phyloP scores from a whole-genome alignment of 2,329 filamentous ascomycete genomes.

The Scedosporium aurantiacum region DNA sequence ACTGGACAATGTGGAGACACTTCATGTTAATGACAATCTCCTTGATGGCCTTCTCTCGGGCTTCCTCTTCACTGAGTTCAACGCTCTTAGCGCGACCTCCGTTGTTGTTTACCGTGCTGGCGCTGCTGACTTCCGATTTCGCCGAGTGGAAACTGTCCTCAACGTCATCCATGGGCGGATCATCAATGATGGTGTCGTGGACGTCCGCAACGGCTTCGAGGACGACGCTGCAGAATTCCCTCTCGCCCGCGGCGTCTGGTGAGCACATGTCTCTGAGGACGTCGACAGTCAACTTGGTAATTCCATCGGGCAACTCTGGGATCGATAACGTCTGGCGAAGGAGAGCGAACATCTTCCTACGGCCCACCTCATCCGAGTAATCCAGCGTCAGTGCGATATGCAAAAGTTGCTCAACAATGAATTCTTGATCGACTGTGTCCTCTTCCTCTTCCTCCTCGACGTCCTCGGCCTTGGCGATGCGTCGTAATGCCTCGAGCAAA shows the following conservation, averaged over 20 bases:
- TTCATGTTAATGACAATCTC: constrained; percentile 98
- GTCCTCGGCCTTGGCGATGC: constrained; percentile 41
- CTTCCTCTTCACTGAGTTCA: constrained; percentile 51
- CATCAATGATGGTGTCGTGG: constrained; percentile 80
- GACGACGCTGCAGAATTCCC: constrained; percentile 74
- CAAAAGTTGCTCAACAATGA: constrained; percentile 88
- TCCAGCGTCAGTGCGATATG: constrained; percentile 87
- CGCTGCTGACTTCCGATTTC: constrained; percentile 67
- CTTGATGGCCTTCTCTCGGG: constrained; percentile 64
- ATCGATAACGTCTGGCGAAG: constrained; percentile 77
- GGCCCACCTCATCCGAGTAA: constrained; percentile 93
- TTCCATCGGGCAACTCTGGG: constrained; percentile 80
- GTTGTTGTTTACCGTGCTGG: constrained; percentile 41
- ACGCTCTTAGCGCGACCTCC: constrained; percentile 28
- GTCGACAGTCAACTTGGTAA: constrained; percentile 78
- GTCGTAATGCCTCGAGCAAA: constrained; percentile 52
- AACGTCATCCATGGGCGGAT: constrained; percentile 44
- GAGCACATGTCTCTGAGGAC: constrained; percentile 76
- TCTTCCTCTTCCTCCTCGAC: constrained; percentile 62
- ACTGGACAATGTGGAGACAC: constrained; percentile 92
- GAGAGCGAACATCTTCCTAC: constrained; percentile 89
- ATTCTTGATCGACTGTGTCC: constrained; percentile 81
- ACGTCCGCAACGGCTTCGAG: constrained; percentile 94
- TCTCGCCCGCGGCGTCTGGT: constrained; percentile 59
- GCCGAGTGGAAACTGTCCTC: constrained; percentile 86